Evolutionary conservation across 768 basidiomycete genomes (phyloP).

Genomic region (Lactifluus pinguis): DNA sequence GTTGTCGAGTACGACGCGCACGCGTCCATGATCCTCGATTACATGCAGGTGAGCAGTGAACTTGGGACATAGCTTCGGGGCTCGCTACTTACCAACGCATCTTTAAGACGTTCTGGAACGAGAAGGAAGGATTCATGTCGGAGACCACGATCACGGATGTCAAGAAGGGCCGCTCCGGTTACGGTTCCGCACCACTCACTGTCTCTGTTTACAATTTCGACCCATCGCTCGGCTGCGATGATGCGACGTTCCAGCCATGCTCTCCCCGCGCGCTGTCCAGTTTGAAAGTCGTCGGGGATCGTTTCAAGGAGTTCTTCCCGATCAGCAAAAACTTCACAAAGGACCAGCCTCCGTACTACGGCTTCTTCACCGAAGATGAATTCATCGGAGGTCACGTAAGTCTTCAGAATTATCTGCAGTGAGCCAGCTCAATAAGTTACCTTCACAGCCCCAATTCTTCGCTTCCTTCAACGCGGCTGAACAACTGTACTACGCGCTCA

Average conservation of each 20-base stretch:
- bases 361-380: conserved; percentile 8
- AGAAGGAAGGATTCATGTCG: conserved; percentile 11
- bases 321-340: conserved; percentile 5
- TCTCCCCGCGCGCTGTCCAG: conserved; percentile 14
- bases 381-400: conserved; percentile 13
- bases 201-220: conserved; percentile 13
- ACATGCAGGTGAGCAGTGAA: conserved; percentile 5
- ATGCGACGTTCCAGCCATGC: conserved; percentile 14
- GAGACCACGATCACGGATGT: conserved; percentile 10
- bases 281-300: conserved; percentile 12
- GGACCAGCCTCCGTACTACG: conserved; percentile 7
- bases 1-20: conserved; percentile 1
- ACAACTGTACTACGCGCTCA: conserved; percentile 25
- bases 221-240: conserved; percentile 10
- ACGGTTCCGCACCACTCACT: conserved; percentile 11
- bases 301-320: conserved; percentile 3
- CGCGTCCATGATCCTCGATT: conserved; percentile 13
- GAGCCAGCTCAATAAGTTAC: not conserved
- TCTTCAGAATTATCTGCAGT: not conserved
- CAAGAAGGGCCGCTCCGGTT: conserved; percentile 9
- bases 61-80: not conserved
- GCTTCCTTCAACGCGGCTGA: conserved; percentile 24
- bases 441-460: conserved; percentile 24
- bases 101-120: conserved; percentile 14
- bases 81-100: not conserved